Evolutionary conservation across 2,329 filamentous ascomycete genomes (phyloP).

Genomic region (Hypoxylon sp.): DNA sequence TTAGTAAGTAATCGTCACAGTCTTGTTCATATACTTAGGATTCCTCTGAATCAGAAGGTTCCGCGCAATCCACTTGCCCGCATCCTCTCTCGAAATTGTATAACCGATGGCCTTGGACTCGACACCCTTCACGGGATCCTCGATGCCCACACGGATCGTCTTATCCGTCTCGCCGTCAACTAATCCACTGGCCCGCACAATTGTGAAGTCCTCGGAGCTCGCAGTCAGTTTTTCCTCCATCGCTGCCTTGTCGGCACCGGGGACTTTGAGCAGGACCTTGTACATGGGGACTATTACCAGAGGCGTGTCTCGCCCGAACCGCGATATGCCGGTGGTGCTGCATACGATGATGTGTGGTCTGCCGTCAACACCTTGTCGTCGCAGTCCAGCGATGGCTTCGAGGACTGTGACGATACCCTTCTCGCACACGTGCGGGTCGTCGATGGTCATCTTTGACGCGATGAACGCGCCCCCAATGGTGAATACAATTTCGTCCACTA

Average conservation of each 20-base stretch:
- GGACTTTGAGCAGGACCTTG: conserved; percentile 56
- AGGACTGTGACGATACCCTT: conserved; percentile 62
- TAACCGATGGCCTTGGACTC: conserved; percentile 59
- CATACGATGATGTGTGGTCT: conserved; percentile 58
- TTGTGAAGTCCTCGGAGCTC: conserved; percentile 55
- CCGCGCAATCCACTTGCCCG: conserved; percentile 63
- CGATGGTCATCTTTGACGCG: conserved; percentile 55
- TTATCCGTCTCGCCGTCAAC: conserved; percentile 49
- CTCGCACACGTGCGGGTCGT: conserved; percentile 65
- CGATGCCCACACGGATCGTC: conserved; percentile 58
- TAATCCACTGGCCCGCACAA: conserved; percentile 59
- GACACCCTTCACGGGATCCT: conserved; percentile 52
- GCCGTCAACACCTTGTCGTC: conserved; percentile 43
- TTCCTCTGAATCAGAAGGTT: conserved; percentile 54
- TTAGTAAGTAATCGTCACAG: conserved; percentile 56
- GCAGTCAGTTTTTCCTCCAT: conserved; percentile 59
- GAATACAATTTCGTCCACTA: conserved; percentile 62
- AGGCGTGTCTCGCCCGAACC: conserved; percentile 60
- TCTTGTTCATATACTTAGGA: conserved; percentile 55
- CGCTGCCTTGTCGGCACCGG: conserved; percentile 63
- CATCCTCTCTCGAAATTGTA: conserved; percentile 63
- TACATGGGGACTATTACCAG: conserved; percentile 62
- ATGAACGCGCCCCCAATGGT: conserved; percentile 61
- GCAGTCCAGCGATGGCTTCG: conserved; percentile 54
- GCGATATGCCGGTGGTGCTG: conserved; percentile 61